Percentiles rank a stretch among this genome's conserved stretches.
Evolutionary conservation across 2,329 filamentous ascomycete genomes (phyloP).

Genomic region (Diaporthe vexans): DNA sequence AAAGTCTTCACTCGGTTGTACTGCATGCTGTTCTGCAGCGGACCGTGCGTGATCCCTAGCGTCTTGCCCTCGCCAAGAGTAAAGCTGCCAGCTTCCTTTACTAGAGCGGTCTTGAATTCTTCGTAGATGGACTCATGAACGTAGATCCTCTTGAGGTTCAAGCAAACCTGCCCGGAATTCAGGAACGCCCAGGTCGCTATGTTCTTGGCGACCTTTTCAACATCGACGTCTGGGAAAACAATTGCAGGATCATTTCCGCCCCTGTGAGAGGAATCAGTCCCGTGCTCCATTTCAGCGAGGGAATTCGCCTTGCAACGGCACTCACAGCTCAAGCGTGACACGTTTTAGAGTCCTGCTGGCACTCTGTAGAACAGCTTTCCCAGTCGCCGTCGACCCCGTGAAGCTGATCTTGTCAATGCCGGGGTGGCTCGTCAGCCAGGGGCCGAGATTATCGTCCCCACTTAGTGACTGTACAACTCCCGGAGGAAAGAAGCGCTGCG

Average conservation of each 20-base stretch:
- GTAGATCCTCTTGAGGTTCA: constrained; percentile 67
- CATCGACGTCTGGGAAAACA: constrained; percentile 60
- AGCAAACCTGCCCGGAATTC: constrained; percentile 70
- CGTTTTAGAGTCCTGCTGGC: constrained; percentile 60
- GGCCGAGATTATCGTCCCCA: constrained; percentile 72
- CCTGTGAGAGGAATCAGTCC: background rate
- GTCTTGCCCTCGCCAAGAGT: constrained; percentile 46
- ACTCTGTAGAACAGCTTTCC: constrained; percentile 56
- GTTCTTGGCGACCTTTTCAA: constrained; percentile 44
- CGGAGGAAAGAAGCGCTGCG: constrained; percentile 68
- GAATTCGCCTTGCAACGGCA: background rate
- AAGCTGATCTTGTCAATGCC: constrained; percentile 74
- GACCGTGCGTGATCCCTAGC: constrained; percentile 57
- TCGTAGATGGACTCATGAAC: constrained; percentile 67
- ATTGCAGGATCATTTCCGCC: constrained; percentile 65
- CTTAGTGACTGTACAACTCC: constrained; percentile 73
- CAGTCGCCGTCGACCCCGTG: constrained; percentile 64
- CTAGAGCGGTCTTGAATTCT: constrained; percentile 61
- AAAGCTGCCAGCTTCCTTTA: constrained; percentile 56
- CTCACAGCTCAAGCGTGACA: constrained; percentile 55
- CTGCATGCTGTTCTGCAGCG: constrained; percentile 73
- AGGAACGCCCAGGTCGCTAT: constrained; percentile 67
- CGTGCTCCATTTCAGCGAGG: no score
- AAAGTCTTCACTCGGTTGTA: constrained; percentile 48
- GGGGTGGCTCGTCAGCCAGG: constrained; percentile 70